These are phyloP conservation scores for Volvox reticuliferus DNA, from an alignment of 139 green algal genomes.

Conservation along the genomic window DNA sequence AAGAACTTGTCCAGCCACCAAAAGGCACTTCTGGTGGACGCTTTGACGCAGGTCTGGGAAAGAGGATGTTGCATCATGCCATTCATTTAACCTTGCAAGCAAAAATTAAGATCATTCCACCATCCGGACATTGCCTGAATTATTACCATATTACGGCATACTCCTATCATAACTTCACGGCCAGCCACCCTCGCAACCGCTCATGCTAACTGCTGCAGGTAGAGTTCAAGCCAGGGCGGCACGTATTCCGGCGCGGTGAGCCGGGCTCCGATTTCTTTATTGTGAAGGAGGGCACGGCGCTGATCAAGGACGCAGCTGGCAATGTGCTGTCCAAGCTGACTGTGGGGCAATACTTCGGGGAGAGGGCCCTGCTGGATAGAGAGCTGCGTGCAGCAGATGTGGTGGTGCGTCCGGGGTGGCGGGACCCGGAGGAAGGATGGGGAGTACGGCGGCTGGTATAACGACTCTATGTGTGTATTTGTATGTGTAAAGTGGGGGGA, in stretches of 20 bases:
- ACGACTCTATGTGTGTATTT: not conserved
- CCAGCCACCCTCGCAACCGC: no score
- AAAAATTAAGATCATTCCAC: no score
- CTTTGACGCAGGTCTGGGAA: conserved; percentile 73
- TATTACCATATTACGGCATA: no score
- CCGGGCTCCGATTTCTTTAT: conserved; percentile 89
- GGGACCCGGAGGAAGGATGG: no score
- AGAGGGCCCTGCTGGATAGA: conserved; percentile 78
- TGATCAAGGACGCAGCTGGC: conserved; percentile 62
- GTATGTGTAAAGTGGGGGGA: no score
- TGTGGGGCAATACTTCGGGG: conserved; percentile 82
- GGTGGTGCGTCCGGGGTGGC: conserved; percentile 24
- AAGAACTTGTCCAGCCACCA: conserved; percentile 78
- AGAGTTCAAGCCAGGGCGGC: conserved; percentile 54
- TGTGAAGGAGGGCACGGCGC: conserved; percentile 81
- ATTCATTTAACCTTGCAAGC: no score
- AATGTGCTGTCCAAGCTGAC: conserved; percentile 58
- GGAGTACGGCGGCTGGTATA: not conserved
- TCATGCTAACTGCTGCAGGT: conserved; percentile 32
- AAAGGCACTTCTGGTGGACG: conserved; percentile 82
- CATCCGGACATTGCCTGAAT: no score
- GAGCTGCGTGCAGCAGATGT: conserved; percentile 60
- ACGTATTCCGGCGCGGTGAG: conserved; percentile 77
- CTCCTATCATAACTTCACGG: no score
- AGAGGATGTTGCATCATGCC: no score